These are phyloP conservation scores for Pterocarpus santalinus DNA, from an alignment of 306 rosid genomes.

Conservation along the genomic window DNA sequence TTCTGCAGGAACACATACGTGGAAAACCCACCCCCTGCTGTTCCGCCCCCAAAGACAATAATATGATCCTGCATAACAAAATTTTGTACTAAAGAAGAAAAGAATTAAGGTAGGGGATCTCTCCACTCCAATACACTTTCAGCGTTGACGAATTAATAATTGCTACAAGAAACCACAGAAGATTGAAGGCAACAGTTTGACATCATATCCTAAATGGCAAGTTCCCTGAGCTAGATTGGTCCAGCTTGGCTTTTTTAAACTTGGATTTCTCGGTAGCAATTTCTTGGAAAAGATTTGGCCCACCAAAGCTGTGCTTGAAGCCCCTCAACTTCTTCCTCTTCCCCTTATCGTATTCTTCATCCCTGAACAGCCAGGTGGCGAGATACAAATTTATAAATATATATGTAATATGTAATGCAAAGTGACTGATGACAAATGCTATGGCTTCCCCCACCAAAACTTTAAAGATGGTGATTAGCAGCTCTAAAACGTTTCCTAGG, in stretches of 20 bases:
- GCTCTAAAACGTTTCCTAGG: conserved; percentile 1
- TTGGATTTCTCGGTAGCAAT: conserved; percentile 61
- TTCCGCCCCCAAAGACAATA: conserved; percentile 37
- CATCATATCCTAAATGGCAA: conserved; percentile 82
- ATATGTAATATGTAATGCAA: no score
- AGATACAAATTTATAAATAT: conserved; percentile 9
- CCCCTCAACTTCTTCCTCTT: conserved; percentile 80
- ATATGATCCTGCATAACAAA: conserved; percentile 30
- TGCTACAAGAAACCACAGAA: conserved; percentile 41
- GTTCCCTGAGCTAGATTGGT: conserved; percentile 62
- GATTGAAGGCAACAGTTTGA: not conserved
- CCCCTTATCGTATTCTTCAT: conserved; percentile 88
- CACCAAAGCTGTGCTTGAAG: conserved; percentile 61
- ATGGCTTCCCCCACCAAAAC: conserved; percentile 1
- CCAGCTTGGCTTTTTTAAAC: conserved; percentile 61
- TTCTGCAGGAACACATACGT: conserved; percentile 25
- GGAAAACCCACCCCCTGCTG: conserved; percentile 41
- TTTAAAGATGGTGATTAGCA: not conserved
- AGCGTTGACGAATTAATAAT: conserved; percentile 38
- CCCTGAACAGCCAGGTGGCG: conserved; percentile 62
- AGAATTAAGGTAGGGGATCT: conserved; percentile 44
- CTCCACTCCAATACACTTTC: conserved; percentile 45
- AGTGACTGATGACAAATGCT: not conserved
- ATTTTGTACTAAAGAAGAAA: conserved; percentile 34
- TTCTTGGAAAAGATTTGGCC: conserved; percentile 83